phyloP scores from a whole-genome alignment of 2,329 filamentous ascomycete genomes.

The Paracamarosporium sp. region DNA sequence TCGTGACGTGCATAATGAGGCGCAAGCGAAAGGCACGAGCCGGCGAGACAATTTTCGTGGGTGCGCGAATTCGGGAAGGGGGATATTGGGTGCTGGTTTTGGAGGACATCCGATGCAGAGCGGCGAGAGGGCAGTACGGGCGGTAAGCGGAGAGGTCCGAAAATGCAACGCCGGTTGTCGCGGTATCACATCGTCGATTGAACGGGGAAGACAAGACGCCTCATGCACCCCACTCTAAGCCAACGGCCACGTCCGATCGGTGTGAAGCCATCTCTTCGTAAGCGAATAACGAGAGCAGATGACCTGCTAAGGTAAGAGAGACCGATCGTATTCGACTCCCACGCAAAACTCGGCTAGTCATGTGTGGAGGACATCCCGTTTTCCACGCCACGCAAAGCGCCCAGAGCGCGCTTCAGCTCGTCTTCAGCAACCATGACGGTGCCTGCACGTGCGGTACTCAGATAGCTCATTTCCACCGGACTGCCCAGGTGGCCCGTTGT shows the following conservation, averaged over 20 bases:
- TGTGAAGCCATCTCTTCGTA: constrained; percentile 10
- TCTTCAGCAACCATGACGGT: constrained; percentile 84
- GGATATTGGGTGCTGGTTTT: background rate
- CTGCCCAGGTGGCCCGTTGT: constrained; percentile 53
- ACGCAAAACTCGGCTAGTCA: constrained; percentile 21
- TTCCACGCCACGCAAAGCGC: constrained; percentile 63
- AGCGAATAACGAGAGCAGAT: constrained; percentile 1
- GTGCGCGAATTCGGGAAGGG: background rate
- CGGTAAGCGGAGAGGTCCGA: background rate
- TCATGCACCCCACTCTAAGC: constrained; percentile 7
- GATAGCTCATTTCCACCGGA: constrained; percentile 80
- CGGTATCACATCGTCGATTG: background rate
- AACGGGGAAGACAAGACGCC: background rate
- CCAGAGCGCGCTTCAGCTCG: constrained; percentile 75
- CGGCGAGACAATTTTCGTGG: background rate
- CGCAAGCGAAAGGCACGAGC: background rate
- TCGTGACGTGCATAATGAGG: constrained; percentile 1
- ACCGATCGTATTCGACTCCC: constrained; percentile 9
- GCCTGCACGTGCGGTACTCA: constrained; percentile 86
- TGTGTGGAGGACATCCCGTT: constrained; percentile 32
- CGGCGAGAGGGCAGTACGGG: background rate
- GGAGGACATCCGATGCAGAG: background rate
- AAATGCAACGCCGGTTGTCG: background rate
- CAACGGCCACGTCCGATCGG: constrained; percentile 5
- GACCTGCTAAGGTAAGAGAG: constrained; percentile 5